Conservation (phyloP, 257 asterid species). For the Nicotiana benthamiana region DNA sequence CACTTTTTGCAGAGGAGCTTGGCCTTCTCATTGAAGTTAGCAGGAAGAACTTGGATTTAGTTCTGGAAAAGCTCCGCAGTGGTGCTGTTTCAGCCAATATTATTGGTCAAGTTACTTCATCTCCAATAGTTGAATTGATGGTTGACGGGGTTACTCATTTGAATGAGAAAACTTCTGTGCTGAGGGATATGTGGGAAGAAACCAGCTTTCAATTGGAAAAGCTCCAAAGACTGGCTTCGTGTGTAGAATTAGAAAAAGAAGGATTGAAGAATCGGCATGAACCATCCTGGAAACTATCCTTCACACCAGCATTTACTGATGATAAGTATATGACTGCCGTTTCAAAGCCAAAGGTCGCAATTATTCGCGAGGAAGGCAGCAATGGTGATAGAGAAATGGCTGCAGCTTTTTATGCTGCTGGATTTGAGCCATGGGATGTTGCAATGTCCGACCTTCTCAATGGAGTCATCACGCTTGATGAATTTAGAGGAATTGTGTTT, state of each 20-base stretch:
- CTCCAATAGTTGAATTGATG: constrained; percentile 43
- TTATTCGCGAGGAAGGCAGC: constrained; percentile 93
- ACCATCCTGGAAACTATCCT: constrained; percentile 73
- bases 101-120: constrained; percentile 55
- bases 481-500: constrained; percentile 66
- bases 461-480: constrained; percentile 39
- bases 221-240: constrained; percentile 65
- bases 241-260: constrained; percentile 72
- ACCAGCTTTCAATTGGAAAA: constrained; percentile 80
- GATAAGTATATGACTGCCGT: constrained; percentile 37
- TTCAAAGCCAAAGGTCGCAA: constrained; percentile 79
- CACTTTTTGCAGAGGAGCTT: constrained; percentile 86
- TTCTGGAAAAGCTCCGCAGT: constrained; percentile 34
- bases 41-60: constrained; percentile 34
- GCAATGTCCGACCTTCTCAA: constrained; percentile 89
- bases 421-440: constrained; percentile 95
- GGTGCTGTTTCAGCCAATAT: constrained; percentile 44
- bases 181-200: constrained; percentile 89
- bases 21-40: constrained; percentile 71
- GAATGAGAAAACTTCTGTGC: constrained; percentile 45
- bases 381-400: constrained; percentile 97
- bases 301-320: constrained; percentile 51
- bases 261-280: constrained; percentile 57
- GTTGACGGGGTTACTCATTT: constrained; percentile 50
- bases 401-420: constrained; percentile 83